Percentiles rank a stretch among this genome's conserved stretches.
Conservation (phyloP, 805 yeast genomes). For the Allodekkera sacchari region DNA sequence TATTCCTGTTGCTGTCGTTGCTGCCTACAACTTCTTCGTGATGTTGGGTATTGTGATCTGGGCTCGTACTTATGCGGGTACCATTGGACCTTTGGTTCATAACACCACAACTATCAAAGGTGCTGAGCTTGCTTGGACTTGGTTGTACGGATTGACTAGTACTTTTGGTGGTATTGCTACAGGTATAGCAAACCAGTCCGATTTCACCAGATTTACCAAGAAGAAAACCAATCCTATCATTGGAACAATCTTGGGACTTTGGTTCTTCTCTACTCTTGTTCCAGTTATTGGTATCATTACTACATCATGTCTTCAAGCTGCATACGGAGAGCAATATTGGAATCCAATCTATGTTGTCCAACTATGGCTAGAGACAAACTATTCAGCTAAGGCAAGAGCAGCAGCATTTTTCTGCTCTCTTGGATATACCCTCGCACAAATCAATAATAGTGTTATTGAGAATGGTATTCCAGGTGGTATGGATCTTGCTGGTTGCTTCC, state of each 20-base stretch:
- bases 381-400: slow-evolving; percentile 34
- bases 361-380: slow-evolving; percentile 32
- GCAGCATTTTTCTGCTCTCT: slow-evolving; percentile 40
- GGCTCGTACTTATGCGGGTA: slow-evolving; percentile 8
- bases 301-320: slow-evolving; percentile 32
- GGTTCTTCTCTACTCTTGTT: slow-evolving; percentile 19
- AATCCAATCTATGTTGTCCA: slow-evolving; percentile 34
- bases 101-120: slow-evolving; percentile 5
- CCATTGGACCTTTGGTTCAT: slow-evolving; percentile 8
- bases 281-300: slow-evolving; percentile 38
- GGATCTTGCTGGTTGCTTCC: slow-evolving; percentile 40
- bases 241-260: slow-evolving; percentile 32
- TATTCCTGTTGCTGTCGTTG: slow-evolving; percentile 8
- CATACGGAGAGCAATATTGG: slow-evolving; percentile 27
- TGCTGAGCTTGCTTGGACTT: slow-evolving; percentile 28
- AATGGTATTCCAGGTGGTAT: slow-evolving; percentile 42
- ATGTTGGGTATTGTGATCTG: slow-evolving; percentile 12
- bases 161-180: slow-evolving; percentile 33
- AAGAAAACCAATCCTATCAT: slow-evolving; percentile 8
- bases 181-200: slow-evolving; percentile 31
- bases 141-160: slow-evolving; percentile 31
- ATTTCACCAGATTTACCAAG: slow-evolving; percentile 26
- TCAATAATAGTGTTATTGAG: slow-evolving; percentile 30
- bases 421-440: slow-evolving; percentile 28
- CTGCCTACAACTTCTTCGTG: slow-evolving; percentile 8